Percentiles rank a stretch among this genome's conserved stretches.
phyloP scores from a whole-genome alignment of 2,329 filamentous ascomycete species.

The Massarina eburnea region DNA sequence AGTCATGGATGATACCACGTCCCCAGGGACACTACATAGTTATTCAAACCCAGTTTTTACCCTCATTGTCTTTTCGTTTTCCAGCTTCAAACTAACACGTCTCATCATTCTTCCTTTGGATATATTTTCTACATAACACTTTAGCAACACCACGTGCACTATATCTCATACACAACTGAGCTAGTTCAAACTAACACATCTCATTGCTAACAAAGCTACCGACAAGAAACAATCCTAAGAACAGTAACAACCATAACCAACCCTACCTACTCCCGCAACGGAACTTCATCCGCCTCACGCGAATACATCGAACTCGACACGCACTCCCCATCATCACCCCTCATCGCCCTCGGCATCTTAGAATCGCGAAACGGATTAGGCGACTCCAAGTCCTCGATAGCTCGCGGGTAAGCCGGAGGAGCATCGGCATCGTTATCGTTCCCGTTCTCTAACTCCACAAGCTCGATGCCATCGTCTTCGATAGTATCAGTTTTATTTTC shows the following conservation, averaged over 20 bases:
- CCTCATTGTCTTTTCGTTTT: neutral
- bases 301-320: conserved; percentile 3
- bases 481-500: neutral
- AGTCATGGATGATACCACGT: conserved; percentile 32
- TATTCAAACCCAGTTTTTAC: neutral
- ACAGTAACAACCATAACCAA: neutral
- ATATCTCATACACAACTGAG: no score
- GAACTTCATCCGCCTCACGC: conserved; percentile 6
- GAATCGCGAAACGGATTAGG: neutral
- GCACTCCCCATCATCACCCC: neutral
- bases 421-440: neutral
- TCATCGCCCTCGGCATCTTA: neutral
- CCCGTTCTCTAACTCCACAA: neutral
- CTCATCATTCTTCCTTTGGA: neutral
- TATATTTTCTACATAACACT: no score
- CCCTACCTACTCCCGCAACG: neutral
- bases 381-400: neutral
- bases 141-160: no score
- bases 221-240: neutral
- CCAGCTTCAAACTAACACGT: neutral
- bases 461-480: conserved; percentile 1
- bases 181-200: neutral
- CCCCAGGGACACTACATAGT: conserved; percentile 3
- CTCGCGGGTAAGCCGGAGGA: neutral
- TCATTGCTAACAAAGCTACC: no score